Evolutionary conservation across 352 stramenopile species (phyloP).

Genomic region (Pythium apleroticum): DNA sequence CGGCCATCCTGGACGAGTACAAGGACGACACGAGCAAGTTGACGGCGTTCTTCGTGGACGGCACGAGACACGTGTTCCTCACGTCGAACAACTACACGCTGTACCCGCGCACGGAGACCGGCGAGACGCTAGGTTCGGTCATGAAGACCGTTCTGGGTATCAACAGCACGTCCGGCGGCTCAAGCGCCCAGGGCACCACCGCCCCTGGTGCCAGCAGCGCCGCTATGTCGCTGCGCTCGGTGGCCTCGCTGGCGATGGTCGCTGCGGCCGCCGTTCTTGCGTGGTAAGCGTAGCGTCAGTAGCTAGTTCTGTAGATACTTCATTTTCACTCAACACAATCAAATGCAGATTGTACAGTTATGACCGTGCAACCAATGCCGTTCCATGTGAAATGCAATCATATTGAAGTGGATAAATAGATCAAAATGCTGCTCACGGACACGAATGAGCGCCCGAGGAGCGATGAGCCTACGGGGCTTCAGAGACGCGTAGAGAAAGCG

Average conservation of each 20-base stretch:
- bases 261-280: constrained; percentile 10
- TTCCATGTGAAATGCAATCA: neutral
- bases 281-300: constrained; percentile 12
- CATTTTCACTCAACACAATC: neutral
- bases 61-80: constrained; percentile 49
- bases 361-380: neutral
- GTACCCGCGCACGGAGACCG: constrained; percentile 14
- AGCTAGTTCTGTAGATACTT: constrained; percentile 11
- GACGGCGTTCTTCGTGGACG: constrained; percentile 49
- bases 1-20: constrained; percentile 46
- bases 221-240: constrained; percentile 8
- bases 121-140: constrained; percentile 19
- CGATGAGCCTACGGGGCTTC: too few relatives aligned
- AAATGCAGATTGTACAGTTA: constrained; percentile 3
- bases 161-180: constrained; percentile 6
- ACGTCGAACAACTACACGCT: constrained; percentile 20
- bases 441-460: too few relatives aligned
- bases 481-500: constrained; percentile 44
- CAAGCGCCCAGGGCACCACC: neutral
- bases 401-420: constrained; percentile 1
- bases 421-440: neutral
- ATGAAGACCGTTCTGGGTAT: constrained; percentile 11
- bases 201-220: constrained; percentile 4
- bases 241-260: constrained; percentile 1
- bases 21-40: constrained; percentile 37